Evolutionary conservation across 139 green algal species (phyloP), one percentile per base, ranked within the genome.

Genomic region (Pycnococcus provasolii): DNA sequence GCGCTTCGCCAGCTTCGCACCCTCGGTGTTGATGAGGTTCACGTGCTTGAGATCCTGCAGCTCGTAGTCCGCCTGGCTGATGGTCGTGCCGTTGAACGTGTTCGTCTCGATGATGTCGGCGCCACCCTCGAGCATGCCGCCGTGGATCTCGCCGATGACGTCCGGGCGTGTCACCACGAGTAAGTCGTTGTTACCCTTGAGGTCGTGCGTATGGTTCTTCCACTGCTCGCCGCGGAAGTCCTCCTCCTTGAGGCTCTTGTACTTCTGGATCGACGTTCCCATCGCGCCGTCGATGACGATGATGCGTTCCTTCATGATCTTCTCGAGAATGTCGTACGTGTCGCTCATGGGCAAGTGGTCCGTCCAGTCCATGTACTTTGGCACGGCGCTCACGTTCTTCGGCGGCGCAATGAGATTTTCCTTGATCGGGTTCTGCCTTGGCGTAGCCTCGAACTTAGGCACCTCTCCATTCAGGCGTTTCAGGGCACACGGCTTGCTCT

Each of bases 21-120:
- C 90, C 5, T 79, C 67, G 6, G 72, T 75, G 79, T 97, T 97
- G 86, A 97, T 97, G 15, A 86, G 66, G 43, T 72, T 68, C 66
- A 97, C 91, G 78, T 96, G 90, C 65, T 91, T 83, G 7, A 77
- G 42, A 7, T 73, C 80, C 64, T 97, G 84, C 65, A 98, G 84
- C 8, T 85, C 69, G 69, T 98, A 98, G 76, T 98, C 92, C 4
- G 81, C 84, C 85, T 96, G 90, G 53, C 81, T 88, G 76, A 95
- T 94, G 48, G 68, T 84, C 41, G 88, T 95, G 51, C 87, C 90
- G 64, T 95, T 97, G 87, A 98, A 98, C 45, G 92, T 97, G 85
- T 98, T 97, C 64, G 92, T 97, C 82, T 98, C 92, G 46, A 98
- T 88, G 75, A 98, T 96, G 82, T 98, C 92, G 6, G 92, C 89